Percentiles rank a stretch among this genome's conserved stretches.
Conservation (phyloP, 495 filamentous ascomycete species). For the Hyaloscypha finlandica region DNA sequence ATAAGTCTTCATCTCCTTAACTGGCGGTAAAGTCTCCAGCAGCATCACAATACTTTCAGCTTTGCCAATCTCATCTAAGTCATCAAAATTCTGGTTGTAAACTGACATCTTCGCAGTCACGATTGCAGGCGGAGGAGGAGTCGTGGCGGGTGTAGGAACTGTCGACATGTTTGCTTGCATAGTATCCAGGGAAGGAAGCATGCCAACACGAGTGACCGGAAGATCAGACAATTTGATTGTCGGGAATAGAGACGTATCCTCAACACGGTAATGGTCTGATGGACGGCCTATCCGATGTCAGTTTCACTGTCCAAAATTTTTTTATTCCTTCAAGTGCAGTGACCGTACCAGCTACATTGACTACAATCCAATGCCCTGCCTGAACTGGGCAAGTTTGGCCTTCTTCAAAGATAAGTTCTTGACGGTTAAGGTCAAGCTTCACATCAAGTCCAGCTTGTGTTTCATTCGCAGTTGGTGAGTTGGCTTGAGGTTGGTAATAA, state of each 20-base stretch:
- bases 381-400: constrained; percentile 39
- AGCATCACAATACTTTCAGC: constrained; percentile 55
- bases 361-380: constrained; percentile 61
- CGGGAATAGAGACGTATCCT: constrained; percentile 29
- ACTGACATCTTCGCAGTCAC: constrained; percentile 29
- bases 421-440: constrained; percentile 35
- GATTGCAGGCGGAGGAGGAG: constrained; percentile 18
- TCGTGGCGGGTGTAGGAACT: constrained; percentile 23
- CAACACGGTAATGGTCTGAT: constrained; percentile 28
- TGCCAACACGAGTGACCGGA: constrained; percentile 10
- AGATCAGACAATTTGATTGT: constrained; percentile 24
- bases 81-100: constrained; percentile 55
- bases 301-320: background rate
- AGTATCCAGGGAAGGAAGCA: background rate
- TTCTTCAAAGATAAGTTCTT: constrained; percentile 46
- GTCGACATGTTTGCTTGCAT: background rate
- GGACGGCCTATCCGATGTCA: constrained; percentile 11
- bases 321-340: background rate
- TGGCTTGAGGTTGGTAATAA: background rate
- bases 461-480: background rate
- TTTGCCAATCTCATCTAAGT: constrained; percentile 50
- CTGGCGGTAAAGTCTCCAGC: constrained; percentile 67
- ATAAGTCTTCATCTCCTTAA: constrained; percentile 63
- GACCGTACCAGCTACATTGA: constrained; percentile 31
- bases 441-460: constrained; percentile 7